A percentile compares a stretch with the other conserved stretches of the same genome.
Conservation (phyloP, 208 protist genomes). For the Zelonia costaricensis region DNA sequence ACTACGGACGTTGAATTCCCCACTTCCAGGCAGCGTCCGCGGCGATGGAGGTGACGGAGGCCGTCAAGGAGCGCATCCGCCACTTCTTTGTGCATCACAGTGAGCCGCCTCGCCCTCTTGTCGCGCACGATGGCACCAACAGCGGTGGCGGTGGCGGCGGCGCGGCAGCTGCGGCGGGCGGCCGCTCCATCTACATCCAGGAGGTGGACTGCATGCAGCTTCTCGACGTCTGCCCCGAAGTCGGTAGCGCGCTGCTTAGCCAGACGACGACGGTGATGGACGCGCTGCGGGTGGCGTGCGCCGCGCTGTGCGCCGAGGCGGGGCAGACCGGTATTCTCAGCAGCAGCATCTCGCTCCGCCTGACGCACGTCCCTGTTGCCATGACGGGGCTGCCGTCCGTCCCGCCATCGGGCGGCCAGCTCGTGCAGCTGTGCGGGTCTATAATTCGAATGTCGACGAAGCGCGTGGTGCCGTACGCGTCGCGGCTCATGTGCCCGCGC, state of each 20-base stretch:
- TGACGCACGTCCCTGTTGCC: slow-evolving; percentile 67
- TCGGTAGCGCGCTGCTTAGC: slow-evolving; percentile 46
- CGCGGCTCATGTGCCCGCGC: slow-evolving; percentile 65
- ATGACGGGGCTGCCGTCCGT: slow-evolving; percentile 57
- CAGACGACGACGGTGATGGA: slow-evolving; percentile 51
- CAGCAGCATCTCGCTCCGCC: slow-evolving; percentile 59
- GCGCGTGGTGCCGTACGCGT: slow-evolving; percentile 75
- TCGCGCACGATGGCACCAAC: slow-evolving; percentile 3
- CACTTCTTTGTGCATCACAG: slow-evolving; percentile 65
- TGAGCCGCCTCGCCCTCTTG: slow-evolving; percentile 48
- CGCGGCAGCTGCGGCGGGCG: not conserved
- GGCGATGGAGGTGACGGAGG: slow-evolving; percentile 18
- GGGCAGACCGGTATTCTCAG: slow-evolving; percentile 38
- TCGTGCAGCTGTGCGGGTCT: slow-evolving; percentile 77
- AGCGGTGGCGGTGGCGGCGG: not conserved
- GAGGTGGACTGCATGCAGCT: slow-evolving; percentile 84
- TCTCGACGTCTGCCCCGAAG: slow-evolving; percentile 45
- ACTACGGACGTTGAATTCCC: no score
- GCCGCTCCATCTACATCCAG: slow-evolving; percentile 56
- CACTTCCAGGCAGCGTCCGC: no score
- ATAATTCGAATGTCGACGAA: slow-evolving; percentile 85
- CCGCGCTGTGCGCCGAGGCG: slow-evolving; percentile 55
- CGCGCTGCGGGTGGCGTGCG: slow-evolving; percentile 38
- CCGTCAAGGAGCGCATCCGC: slow-evolving; percentile 27
- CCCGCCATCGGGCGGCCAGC: slow-evolving; percentile 54